Evolutionary conservation across 2,329 filamentous ascomycete species (phyloP).

Genomic region (Beauveria varroae): DNA sequence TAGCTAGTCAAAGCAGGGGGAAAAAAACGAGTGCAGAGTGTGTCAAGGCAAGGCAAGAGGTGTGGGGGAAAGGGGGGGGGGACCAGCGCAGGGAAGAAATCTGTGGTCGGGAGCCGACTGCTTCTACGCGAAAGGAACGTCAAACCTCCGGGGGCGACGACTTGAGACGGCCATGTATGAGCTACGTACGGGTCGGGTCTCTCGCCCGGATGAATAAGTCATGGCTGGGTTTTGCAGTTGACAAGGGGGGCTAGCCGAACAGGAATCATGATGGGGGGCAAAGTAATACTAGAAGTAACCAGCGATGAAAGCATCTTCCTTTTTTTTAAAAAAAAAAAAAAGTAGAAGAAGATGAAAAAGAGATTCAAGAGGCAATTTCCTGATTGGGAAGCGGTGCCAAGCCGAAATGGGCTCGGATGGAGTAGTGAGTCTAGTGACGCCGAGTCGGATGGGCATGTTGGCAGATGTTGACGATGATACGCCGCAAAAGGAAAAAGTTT

Average conservation of each 20-base stretch:
- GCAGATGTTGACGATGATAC: too few relatives aligned
- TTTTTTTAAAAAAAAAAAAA: not conserved
- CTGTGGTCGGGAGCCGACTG: too few relatives aligned
- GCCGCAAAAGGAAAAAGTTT: too few relatives aligned
- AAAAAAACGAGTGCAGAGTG: too few relatives aligned
- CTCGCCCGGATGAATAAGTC: not conserved
- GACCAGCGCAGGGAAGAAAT: not conserved
- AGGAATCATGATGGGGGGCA: not conserved
- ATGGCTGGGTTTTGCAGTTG: not conserved
- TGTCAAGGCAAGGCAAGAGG: too few relatives aligned
- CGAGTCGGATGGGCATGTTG: too few relatives aligned
- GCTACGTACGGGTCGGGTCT: not conserved
- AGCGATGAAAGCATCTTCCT: too few relatives aligned
- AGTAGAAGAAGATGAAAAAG: not conserved
- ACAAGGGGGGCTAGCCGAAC: not conserved
- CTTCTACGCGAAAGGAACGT: not conserved
- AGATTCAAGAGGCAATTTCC: not conserved
- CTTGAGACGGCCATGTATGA: conserved; percentile 9
- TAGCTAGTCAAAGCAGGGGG: not conserved
- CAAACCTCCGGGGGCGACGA: not conserved
- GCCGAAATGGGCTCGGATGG: not conserved
- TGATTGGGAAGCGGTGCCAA: not conserved
- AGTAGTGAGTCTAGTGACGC: not conserved
- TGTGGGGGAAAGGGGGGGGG: not conserved
- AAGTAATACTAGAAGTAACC: not conserved